These are phyloP conservation scores for Mycena epipterygia DNA, from an alignment of 768 basidiomycete species.

Conservation along the genomic window DNA sequence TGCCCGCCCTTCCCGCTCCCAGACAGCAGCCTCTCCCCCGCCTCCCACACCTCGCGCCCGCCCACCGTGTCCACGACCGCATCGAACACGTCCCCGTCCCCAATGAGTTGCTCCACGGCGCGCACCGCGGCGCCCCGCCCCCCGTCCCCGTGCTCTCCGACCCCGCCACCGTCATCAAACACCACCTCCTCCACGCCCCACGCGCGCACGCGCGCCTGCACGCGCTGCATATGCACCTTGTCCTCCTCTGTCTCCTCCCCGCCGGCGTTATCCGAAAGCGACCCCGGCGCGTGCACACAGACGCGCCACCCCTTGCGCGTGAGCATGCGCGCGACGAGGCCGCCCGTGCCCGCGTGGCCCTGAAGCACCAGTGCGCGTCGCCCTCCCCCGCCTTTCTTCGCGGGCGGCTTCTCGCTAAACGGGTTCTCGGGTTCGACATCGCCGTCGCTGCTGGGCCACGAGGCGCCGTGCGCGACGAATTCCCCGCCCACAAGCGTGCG, in stretches of 20 bases:
- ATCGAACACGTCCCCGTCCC: constrained; percentile 77
- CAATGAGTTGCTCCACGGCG: constrained; percentile 64
- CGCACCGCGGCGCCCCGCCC: constrained; percentile 63
- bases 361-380: constrained; percentile 71
- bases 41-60: constrained; percentile 84
- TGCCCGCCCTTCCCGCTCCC: constrained; percentile 44
- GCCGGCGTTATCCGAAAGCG: constrained; percentile 41
- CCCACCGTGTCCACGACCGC: constrained; percentile 88
- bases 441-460: constrained; percentile 15
- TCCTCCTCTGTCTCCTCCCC: constrained; percentile 55
- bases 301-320: constrained; percentile 78
- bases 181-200: constrained; percentile 88
- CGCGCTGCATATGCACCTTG: constrained; percentile 55
- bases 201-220: constrained; percentile 68
- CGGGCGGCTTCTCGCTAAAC: neutral
- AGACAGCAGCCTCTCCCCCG: constrained; percentile 74
- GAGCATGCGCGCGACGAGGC: constrained; percentile 85
- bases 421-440: constrained; percentile 8
- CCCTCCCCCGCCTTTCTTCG: constrained; percentile 21
- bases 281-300: constrained; percentile 72
- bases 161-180: constrained; percentile 67
- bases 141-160: constrained; percentile 46
- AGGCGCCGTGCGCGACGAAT: neutral
- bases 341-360: constrained; percentile 82
- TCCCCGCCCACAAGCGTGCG: constrained; percentile 73